Evolutionary conservation across 106 monocot species (phyloP).

Genomic region (Triglochin maritima): DNA sequence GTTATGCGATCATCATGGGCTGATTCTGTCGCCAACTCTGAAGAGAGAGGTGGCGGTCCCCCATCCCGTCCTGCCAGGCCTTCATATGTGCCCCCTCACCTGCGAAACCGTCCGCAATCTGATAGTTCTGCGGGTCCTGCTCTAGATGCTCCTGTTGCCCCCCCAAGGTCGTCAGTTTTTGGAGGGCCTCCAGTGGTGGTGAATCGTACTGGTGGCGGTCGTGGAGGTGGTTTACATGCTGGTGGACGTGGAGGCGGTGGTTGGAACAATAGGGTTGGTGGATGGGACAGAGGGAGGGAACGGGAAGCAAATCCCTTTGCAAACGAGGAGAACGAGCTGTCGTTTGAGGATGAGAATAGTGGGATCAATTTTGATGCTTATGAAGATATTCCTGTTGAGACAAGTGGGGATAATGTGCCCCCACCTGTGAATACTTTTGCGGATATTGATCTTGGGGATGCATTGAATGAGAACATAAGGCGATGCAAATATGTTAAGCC

Average conservation of each 20-base stretch:
- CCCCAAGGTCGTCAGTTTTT: slow-evolving; percentile 6
- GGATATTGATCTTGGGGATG: slow-evolving; percentile 79
- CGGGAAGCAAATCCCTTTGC: slow-evolving; percentile 46
- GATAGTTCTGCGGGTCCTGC: background rate
- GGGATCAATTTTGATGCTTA: slow-evolving; percentile 93
- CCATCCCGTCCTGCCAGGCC: slow-evolving; percentile 9
- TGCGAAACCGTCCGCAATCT: slow-evolving; percentile 20
- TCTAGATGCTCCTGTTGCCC: background rate
- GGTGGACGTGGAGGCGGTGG: slow-evolving; percentile 27
- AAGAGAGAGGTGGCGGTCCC: slow-evolving; percentile 3
- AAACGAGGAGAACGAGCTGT: slow-evolving; percentile 27
- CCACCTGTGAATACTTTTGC: slow-evolving; percentile 75
- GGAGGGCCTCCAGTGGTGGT: slow-evolving; percentile 16
- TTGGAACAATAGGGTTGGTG: slow-evolving; percentile 44
- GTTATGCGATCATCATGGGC: slow-evolving; percentile 34
- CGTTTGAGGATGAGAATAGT: slow-evolving; percentile 43
- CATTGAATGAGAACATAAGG: slow-evolving; percentile 75
- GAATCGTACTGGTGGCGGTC: slow-evolving; percentile 20
- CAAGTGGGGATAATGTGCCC: slow-evolving; percentile 72
- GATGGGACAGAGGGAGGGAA: slow-evolving; percentile 40
- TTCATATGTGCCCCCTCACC: slow-evolving; percentile 33
- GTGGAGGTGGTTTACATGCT: slow-evolving; percentile 9
- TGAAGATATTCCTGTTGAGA: slow-evolving; percentile 92
- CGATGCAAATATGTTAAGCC: slow-evolving; percentile 91
- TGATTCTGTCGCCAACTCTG: slow-evolving; percentile 23